phyloP scores from a whole-genome alignment of 805 yeast species.

The Zygoascus flipseniorum region DNA sequence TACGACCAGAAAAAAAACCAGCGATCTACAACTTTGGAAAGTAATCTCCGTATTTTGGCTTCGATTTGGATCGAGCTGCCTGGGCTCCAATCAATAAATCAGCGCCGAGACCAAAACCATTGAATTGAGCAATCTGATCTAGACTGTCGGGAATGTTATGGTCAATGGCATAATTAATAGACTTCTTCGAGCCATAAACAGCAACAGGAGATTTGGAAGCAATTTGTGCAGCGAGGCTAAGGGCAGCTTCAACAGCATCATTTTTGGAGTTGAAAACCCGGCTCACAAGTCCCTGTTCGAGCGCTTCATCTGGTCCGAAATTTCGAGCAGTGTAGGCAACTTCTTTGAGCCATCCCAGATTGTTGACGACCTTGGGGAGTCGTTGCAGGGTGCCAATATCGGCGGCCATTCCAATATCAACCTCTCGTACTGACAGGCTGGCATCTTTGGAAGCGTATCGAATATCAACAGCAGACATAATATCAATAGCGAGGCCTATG shows the following conservation, averaged over 20 bases:
- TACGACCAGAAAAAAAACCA: neutral
- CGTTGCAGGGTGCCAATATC: conserved; percentile 75
- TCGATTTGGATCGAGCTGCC: conserved; percentile 22
- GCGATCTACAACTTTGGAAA: neutral
- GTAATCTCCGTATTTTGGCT: conserved; percentile 18
- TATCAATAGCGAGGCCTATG: conserved; percentile 63
- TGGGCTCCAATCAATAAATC: conserved; percentile 26
- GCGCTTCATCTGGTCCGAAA: conserved; percentile 49
- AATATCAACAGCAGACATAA: conserved; percentile 49
- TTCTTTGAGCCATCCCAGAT: conserved; percentile 50
- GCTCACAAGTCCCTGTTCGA: conserved; percentile 46
- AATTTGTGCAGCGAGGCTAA: conserved; percentile 41
- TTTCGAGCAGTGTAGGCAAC: conserved; percentile 53
- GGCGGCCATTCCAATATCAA: conserved; percentile 66
- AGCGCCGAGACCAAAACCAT: conserved; percentile 32
- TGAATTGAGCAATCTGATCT: conserved; percentile 44
- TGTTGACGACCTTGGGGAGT: conserved; percentile 44
- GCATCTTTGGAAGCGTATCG: conserved; percentile 48
- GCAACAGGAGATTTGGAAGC: conserved; percentile 47
- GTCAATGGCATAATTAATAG: conserved; percentile 38
- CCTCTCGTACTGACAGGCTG: conserved; percentile 54
- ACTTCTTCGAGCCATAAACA: conserved; percentile 52
- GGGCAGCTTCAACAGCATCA: conserved; percentile 42
- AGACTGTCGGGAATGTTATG: conserved; percentile 40
- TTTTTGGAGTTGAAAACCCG: conserved; percentile 39